These are phyloP conservation scores for Mucor circinelloides DNA, from an alignment of 371 early-diverging fungal species.

Conservation along the genomic window DNA sequence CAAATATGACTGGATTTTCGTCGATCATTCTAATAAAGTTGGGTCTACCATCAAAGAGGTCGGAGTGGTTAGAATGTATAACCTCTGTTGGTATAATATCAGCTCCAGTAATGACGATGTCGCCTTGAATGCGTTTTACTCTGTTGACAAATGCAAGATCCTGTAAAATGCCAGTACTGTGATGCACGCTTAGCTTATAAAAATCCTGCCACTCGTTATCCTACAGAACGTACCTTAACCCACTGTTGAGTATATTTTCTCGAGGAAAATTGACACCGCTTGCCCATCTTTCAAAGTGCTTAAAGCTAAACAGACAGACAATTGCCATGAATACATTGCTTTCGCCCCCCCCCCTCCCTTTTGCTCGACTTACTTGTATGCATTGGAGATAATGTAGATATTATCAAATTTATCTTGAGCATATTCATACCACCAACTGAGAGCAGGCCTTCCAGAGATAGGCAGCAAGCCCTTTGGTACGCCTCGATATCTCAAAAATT, in stretches of 20 bases:
- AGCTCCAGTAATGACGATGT: constrained; percentile 29
- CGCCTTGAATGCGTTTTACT: constrained; percentile 29
- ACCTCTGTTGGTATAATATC: constrained; percentile 26
- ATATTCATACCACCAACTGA: constrained; percentile 44
- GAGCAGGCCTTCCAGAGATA: constrained; percentile 44
- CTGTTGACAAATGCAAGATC: constrained; percentile 47
- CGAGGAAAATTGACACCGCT: constrained; percentile 36
- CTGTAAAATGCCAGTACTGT: constrained; percentile 35
- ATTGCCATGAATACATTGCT: neutral
- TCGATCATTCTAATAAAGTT: neutral
- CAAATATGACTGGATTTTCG: constrained; percentile 12
- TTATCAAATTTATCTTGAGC: constrained; percentile 23
- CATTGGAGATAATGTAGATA: constrained; percentile 45
- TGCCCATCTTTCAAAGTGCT: constrained; percentile 52
- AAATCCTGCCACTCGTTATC: neutral
- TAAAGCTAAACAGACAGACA: constrained; percentile 30
- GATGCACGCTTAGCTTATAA: neutral
- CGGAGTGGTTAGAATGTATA: neutral
- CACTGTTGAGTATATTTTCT: constrained; percentile 43
- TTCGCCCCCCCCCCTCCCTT: neutral
- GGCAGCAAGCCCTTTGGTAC: constrained; percentile 47
- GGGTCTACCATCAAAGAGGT: neutral
- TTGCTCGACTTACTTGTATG: constrained; percentile 41
- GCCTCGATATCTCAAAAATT: constrained; percentile 30
- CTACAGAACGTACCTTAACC: constrained; percentile 33